A percentile compares a stretch with the other conserved stretches of the same genome.
Evolutionary conservation across 2,329 filamentous ascomycete genomes (phyloP).

Genomic region (Fusarium marasasianum): DNA sequence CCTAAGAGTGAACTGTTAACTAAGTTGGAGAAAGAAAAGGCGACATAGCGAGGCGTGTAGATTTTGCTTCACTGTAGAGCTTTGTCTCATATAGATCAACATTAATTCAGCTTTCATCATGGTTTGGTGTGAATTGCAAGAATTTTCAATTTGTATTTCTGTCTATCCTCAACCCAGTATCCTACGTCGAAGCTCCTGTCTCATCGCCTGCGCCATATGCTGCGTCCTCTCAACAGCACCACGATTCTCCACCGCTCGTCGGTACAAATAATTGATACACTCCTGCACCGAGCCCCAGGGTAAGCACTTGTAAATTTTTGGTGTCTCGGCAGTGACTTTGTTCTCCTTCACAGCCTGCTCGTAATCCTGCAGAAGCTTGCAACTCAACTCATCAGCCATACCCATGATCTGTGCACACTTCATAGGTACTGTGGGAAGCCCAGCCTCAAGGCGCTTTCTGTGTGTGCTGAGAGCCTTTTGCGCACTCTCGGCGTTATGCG

Average conservation of each 20-base stretch:
- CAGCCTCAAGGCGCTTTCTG: conserved; percentile 48
- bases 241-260: conserved; percentile 52
- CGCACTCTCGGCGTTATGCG: conserved; percentile 58
- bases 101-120: rapidly evolving
- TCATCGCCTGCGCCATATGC: conserved; percentile 44
- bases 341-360: conserved; percentile 27
- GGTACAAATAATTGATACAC: conserved; percentile 50
- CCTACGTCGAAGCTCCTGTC: conserved; percentile 42
- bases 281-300: conserved; percentile 53
- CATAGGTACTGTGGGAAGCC: conserved; percentile 47
- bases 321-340: conserved; percentile 28
- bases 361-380: conserved; percentile 54
- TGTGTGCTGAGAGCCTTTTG: conserved; percentile 56
- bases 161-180: conserved; percentile 21
- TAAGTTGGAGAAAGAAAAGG: neutral
- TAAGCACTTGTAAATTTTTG: conserved; percentile 49
- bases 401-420: conserved; percentile 65
- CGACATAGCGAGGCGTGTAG: neutral
- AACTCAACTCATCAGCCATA: conserved; percentile 67
- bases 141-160: too few species aligned
- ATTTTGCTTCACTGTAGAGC: rapidly evolving
- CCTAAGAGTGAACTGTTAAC: neutral
- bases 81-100: neutral
- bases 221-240: conserved; percentile 48
- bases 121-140: rapidly evolving